phyloP scores from a whole-genome alignment of 139 green algal genomes.

The Closterium sp. region DNA sequence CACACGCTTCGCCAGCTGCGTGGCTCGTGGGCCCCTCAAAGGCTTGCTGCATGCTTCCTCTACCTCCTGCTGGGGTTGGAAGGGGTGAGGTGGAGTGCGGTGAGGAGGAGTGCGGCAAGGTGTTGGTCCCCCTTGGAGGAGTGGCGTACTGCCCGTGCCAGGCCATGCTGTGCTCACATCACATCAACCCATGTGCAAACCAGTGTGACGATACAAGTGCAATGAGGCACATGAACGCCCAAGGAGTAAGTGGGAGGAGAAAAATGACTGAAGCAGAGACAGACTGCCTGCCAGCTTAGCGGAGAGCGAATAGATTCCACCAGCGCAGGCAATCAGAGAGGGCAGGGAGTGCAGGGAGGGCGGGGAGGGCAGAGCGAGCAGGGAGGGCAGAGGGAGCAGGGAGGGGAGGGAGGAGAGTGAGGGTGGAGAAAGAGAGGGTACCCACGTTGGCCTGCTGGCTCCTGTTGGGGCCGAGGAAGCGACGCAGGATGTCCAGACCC shows the following conservation, averaged over 20 bases:
- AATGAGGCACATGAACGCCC: background rate
- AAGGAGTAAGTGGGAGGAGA: too few species aligned
- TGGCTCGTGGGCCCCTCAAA: background rate
- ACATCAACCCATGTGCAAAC: too few species aligned
- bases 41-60: background rate
- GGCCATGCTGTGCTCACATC: too few species aligned
- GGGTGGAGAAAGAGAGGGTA: background rate
- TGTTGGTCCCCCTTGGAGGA: too few species aligned
- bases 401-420: background rate
- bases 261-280: too few species aligned
- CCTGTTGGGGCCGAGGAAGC: constrained; percentile 22
- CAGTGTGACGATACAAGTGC: too few species aligned
- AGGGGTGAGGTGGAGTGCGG: background rate
- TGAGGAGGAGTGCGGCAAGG: background rate
- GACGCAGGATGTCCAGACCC: constrained; percentile 74
- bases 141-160: too few species aligned
- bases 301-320: too few species aligned
- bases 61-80: background rate
- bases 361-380: background rate
- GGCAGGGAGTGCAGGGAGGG: background rate
- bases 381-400: background rate
- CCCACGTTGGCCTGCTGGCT: background rate
- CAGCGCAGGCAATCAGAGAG: background rate
- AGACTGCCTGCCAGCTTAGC: too few species aligned
- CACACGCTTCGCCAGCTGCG: constrained; percentile 83